Evolutionary conservation across 441 rosid species (phyloP).

Genomic region (Arabidopsis lyrata): DNA sequence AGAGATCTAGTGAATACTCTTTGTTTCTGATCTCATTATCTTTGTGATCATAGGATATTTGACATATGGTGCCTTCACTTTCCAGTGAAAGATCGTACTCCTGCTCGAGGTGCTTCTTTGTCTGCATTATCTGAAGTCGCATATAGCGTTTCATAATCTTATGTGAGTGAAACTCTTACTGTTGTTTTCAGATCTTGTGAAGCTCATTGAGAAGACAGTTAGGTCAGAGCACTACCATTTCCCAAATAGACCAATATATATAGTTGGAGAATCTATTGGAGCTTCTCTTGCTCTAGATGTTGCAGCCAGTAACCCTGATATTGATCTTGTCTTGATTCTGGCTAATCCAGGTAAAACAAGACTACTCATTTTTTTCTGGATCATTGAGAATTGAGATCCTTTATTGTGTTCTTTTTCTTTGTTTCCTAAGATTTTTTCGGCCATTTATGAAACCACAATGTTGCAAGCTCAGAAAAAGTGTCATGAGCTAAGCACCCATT

Average conservation of each 20-base stretch:
- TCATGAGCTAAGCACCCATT: background rate
- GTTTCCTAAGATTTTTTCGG: background rate
- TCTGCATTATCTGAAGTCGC: conserved; percentile 15
- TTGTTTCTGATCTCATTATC: conserved; percentile 16
- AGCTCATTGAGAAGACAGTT: conserved; percentile 56
- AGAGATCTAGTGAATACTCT: conserved; percentile 10
- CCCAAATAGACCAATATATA: conserved; percentile 70
- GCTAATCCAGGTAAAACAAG: conserved; percentile 68
- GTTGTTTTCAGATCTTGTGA: conserved; percentile 57
- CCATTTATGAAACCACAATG: background rate
- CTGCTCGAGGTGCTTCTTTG: conserved; percentile 52
- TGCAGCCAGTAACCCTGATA: conserved; percentile 64
- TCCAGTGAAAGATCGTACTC: conserved; percentile 63
- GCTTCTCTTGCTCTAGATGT: conserved; percentile 73
- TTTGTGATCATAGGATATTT: conserved; percentile 57
- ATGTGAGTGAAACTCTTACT: conserved; percentile 12
- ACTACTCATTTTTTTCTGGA: background rate
- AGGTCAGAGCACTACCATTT: conserved; percentile 46
- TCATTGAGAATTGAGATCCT: background rate
- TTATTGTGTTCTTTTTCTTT: background rate
- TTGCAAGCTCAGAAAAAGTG: background rate
- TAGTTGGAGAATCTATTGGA: conserved; percentile 81
- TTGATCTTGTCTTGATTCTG: conserved; percentile 72
- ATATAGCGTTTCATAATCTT: background rate
- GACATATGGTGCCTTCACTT: conserved; percentile 72